Evolutionary conservation across 768 basidiomycete genomes (phyloP).

Genomic region (Leucocoprinus birnbaumii): DNA sequence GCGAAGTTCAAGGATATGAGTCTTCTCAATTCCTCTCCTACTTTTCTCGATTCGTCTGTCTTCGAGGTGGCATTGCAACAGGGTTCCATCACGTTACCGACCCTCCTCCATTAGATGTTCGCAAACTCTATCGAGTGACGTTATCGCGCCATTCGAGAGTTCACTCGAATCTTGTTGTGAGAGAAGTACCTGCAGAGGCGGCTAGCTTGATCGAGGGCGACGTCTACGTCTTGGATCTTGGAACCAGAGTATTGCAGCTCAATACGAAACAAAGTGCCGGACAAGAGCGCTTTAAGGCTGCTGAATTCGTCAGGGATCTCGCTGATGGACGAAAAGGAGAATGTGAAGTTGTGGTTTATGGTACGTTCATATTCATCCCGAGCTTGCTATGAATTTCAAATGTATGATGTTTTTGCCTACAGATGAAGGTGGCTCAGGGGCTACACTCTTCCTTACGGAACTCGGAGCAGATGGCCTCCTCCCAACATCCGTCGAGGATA

Average conservation of each 20-base stretch:
- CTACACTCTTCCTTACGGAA: conserved; percentile 43
- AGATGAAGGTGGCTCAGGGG: conserved; percentile 53
- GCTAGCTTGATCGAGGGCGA: conserved; percentile 51
- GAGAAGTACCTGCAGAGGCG: conserved; percentile 43
- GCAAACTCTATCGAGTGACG: conserved; percentile 50
- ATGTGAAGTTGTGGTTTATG: conserved; percentile 46
- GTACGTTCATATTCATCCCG: conserved; percentile 25
- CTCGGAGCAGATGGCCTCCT: conserved; percentile 34
- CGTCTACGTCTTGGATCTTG: conserved; percentile 61
- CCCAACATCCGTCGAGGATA: conserved; percentile 7
- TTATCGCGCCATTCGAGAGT: conserved; percentile 25
- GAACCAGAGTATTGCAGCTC: conserved; percentile 47
- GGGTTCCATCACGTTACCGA: conserved; percentile 31
- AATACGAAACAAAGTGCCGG: conserved; percentile 54
- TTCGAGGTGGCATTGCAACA: conserved; percentile 28
- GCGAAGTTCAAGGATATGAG: conserved; percentile 60
- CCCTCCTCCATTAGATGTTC: conserved; percentile 30
- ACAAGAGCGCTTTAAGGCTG: conserved; percentile 58
- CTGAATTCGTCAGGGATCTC: conserved; percentile 52
- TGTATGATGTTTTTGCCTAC: neutral
- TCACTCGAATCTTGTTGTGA: conserved; percentile 34
- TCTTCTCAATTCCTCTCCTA: conserved; percentile 38
- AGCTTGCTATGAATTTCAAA: neutral
- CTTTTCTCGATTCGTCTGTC: conserved; percentile 26
- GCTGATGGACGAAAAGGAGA: conserved; percentile 37